phyloP scores from a whole-genome alignment of 2,329 filamentous ascomycete species.

The Pseudocercospora fijiensis region DNA sequence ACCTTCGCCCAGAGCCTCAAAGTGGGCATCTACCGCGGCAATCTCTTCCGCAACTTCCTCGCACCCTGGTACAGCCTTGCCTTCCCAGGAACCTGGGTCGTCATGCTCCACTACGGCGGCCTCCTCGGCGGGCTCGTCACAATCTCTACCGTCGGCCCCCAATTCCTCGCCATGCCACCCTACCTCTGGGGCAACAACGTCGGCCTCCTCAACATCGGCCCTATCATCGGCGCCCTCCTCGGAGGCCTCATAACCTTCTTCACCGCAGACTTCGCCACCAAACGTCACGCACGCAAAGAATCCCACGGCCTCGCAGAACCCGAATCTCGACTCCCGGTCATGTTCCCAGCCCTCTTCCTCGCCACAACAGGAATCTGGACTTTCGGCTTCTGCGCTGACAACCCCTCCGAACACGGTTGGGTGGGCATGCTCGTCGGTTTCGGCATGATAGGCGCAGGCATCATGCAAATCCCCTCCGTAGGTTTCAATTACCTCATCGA shows the following conservation, averaged over 20 bases:
- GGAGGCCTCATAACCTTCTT: slow-evolving; percentile 43
- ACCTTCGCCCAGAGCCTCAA: slow-evolving; percentile 41
- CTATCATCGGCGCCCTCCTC: slow-evolving; percentile 40
- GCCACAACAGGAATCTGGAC: slow-evolving; percentile 41
- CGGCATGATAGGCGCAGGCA: slow-evolving; percentile 44
- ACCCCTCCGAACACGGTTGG: slow-evolving; percentile 41
- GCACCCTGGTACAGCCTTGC: slow-evolving; percentile 41
- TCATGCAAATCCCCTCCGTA: slow-evolving; percentile 45
- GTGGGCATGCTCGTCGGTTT: slow-evolving; percentile 43
- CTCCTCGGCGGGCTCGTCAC: slow-evolving; percentile 45
- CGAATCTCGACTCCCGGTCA: slow-evolving; percentile 42
- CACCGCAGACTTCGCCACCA: slow-evolving; percentile 41
- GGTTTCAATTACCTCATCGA: slow-evolving; percentile 54
- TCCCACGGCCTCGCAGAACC: slow-evolving; percentile 43
- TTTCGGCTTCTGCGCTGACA: slow-evolving; percentile 45
- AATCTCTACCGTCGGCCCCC: slow-evolving; percentile 41
- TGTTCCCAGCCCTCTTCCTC: slow-evolving; percentile 42
- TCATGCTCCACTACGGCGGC: slow-evolving; percentile 46
- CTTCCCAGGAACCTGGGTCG: slow-evolving; percentile 45
- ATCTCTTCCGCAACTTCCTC: slow-evolving; percentile 39
- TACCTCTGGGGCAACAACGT: slow-evolving; percentile 45
- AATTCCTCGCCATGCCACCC: slow-evolving; percentile 41
- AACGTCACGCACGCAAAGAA: slow-evolving; percentile 40
- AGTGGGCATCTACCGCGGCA: slow-evolving; percentile 39
- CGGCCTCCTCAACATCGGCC: slow-evolving; percentile 43